Base-by-base conservation (phyloP, 257 asterid genomes). In the Petrea volubilis region DNA sequence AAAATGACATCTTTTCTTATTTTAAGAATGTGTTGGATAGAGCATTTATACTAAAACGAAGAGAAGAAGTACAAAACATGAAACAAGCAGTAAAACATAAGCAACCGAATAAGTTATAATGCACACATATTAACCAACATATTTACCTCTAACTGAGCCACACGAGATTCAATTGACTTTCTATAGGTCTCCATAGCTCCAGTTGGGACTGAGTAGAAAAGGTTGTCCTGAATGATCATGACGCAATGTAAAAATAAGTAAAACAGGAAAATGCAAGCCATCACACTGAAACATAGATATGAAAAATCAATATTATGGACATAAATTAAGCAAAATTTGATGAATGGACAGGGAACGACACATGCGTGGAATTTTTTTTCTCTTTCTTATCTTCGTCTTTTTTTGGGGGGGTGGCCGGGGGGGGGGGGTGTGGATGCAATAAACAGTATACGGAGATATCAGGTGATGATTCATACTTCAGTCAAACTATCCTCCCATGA, bases 171-270 rank as follows among this genome's bases (percentile, higher is more conserved):
- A 67, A 92, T 67, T 70, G 92, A 84, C 47, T 76, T 86, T 73
- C 78, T 84, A 84, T 90, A 95, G 18, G 84, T 72, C 78, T 82
- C 87, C 82, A 85, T 72, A 15, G 97, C 92, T 74, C 93, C 96
- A 66, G 83, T 76, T 1, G 83, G 88, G 53, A 86, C 83, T 56
- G 86, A 43, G 71, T 95, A 92, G 86, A 90, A 92, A 63, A 92
- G 85, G 72, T 78, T 82, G 74, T 88, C 98, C 99, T 95, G 85
- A 72, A 74, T 49, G 71, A 64, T 52, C 75, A 70, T 58, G 52
- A 63, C 2, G 56, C 21, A 40, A 68, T 27, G 58, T 52, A 60
- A 74, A 64, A 64, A 33, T 52, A 50, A 73, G 77, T 55, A 31
- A 71, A 43, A 61, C 68, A 67, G 41, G 58, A 18, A 43, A 56